Base-by-base conservation (phyloP, 495 filamentous ascomycete genomes). In the Amphirosellinia nigrospora region DNA sequence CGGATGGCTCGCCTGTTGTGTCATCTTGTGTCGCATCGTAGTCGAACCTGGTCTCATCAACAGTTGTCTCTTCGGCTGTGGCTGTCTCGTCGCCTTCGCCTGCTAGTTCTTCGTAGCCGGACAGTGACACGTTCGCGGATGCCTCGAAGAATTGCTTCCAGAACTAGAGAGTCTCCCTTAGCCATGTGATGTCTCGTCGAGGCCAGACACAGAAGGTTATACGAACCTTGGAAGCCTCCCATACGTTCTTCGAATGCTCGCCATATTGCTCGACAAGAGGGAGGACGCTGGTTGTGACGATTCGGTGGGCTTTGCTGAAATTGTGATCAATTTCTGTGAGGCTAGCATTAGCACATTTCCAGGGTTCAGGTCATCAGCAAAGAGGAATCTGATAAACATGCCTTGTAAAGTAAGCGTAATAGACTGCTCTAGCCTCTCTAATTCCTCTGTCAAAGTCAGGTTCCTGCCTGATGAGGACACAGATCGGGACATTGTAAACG, bases 91-190 rank as follows among this genome's bases (percentile, higher is more conserved):
- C 83, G 13, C 80, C 78, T 34, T 87, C 88, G 38, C 81, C 81
- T 26, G 88, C 88, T 59, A 86, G 80, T 74, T 97, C 96, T 79
- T 97, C 94, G 79, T 98, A 97, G 60, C 94, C 94, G 13, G 94
- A 96, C n/a, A 99, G 88, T 3, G 94, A 96, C 30, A 98, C 95
- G 74, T 99, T 99, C 78, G 96, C 96, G 53, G 92, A 96, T 65
- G 95, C 93, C 82, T 99, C 96, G 82, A 99, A 99, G 87, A 99
- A 98, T 84, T 97, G 93, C 81, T 98, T 98, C 96, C 96, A 99
- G 82, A 98, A 98, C 93, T 96, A 74, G n/a, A 55, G n/a, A 34
- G 23, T 39, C 36, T 43, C 38, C 39, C 56, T 80, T 67, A 75
- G 66, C 52, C 43, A 64, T 34, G 9, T 62, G 13, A 61, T n/a